A percentile compares a stretch with the other conserved stretches of the same genome.
phyloP scores from a whole-genome alignment of 1,284 basidiomycete genomes.

The Laetiporus sulphureus region DNA sequence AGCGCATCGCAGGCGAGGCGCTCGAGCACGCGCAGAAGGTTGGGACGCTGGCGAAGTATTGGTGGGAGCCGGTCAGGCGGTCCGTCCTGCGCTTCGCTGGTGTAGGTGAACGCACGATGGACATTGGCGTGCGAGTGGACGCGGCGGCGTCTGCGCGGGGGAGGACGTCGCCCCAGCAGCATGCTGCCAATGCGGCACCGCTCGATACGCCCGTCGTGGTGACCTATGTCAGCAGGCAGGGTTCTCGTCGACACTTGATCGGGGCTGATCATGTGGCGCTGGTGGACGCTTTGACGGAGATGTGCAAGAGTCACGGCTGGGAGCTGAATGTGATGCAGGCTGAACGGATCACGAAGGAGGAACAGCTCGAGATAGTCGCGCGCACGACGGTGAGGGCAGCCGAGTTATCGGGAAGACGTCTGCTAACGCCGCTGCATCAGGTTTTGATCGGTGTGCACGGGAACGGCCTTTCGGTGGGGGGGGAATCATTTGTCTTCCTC shows the following conservation, averaged over 20 bases:
- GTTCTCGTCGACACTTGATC: conserved; percentile 47
- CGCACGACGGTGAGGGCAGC: conserved; percentile 58
- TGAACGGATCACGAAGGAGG: conserved; percentile 63
- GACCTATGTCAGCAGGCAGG: conserved; percentile 73
- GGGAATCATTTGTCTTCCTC: conserved; percentile 6
- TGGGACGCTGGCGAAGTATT: conserved; percentile 34
- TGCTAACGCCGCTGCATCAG: conserved; percentile 28
- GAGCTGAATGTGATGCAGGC: conserved; percentile 62
- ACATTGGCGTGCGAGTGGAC: conserved; percentile 21
- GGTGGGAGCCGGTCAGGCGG: conserved; percentile 66
- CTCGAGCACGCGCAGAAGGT: conserved; percentile 41
- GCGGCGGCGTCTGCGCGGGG: conserved; percentile 9
- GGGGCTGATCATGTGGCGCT: conserved; percentile 53
- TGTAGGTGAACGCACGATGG: conserved; percentile 26
- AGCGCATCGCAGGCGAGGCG: conserved; percentile 64
- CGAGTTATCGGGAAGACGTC: too few relatives aligned
- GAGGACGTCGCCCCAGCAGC: conserved; percentile 17
- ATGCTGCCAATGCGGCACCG: too few relatives aligned
- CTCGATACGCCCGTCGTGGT: conserved; percentile 58
- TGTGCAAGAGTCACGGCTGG: conserved; percentile 49
- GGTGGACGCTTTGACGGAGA: conserved; percentile 47
- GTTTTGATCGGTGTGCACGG: conserved; percentile 78
- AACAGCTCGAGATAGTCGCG: conserved; percentile 58
- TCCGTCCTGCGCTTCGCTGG: conserved; percentile 61
- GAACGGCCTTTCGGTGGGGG: conserved; percentile 57